These are phyloP conservation scores for Boletellus sp. DNA, from an alignment of 1,284 basidiomycete genomes.

Conservation along the genomic window DNA sequence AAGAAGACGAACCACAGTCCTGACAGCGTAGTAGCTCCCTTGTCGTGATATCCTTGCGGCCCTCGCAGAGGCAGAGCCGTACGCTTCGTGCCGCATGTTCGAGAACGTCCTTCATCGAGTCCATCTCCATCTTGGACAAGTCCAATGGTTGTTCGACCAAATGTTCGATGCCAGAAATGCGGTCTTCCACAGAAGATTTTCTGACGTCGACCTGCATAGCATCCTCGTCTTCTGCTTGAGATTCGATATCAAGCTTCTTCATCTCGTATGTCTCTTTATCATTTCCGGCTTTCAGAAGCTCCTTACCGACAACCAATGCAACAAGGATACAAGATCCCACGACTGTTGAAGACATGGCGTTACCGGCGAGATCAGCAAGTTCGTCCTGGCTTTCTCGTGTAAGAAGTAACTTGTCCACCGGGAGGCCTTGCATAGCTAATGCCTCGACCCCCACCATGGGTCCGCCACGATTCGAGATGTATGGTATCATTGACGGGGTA, in stretches of 20 bases:
- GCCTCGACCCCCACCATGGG: slow-evolving; percentile 94
- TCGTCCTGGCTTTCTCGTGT: slow-evolving; percentile 94
- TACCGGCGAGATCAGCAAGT: slow-evolving; percentile 90
- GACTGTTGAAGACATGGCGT: slow-evolving; percentile 96
- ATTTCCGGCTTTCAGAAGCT: slow-evolving; percentile 61
- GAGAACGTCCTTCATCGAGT: slow-evolving; percentile 58
- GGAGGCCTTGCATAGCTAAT: slow-evolving; percentile 89
- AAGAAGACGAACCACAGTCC: slow-evolving; percentile 79
- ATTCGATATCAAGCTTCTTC: slow-evolving; percentile 44
- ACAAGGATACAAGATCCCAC: slow-evolving; percentile 89
- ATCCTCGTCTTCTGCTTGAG: slow-evolving; percentile 37
- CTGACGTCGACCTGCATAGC: slow-evolving; percentile 46
- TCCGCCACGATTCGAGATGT: slow-evolving; percentile 93
- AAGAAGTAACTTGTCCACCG: slow-evolving; percentile 85
- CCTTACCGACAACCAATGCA: slow-evolving; percentile 68
- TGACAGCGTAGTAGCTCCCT: slow-evolving; percentile 69
- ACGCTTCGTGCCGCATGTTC: slow-evolving; percentile 65
- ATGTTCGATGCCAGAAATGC: slow-evolving; percentile 68
- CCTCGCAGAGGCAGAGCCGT: slow-evolving; percentile 87
- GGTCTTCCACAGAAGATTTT: slow-evolving; percentile 39
- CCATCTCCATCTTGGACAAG: slow-evolving; percentile 53
- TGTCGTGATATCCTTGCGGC: slow-evolving; percentile 73
- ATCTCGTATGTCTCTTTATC: slow-evolving; percentile 62
- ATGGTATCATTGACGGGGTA: slow-evolving; percentile 95
- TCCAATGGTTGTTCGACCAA: slow-evolving; percentile 65